Conservation (phyloP, 805 yeast species). For the Barnettozyma pratensis region DNA sequence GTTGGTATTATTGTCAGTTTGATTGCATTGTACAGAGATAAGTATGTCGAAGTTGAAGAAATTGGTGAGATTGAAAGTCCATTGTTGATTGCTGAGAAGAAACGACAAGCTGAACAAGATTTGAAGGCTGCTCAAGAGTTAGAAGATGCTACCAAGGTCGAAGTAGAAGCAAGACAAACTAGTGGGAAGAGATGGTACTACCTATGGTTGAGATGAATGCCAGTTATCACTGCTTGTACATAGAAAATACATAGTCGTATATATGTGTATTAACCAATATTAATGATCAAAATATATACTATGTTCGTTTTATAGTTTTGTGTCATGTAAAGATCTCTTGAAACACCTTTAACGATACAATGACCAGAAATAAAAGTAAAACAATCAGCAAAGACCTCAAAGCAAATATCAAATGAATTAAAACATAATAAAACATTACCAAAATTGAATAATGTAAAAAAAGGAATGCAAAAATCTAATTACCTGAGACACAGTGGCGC, state of each 20-base stretch:
- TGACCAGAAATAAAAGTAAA: too few species aligned
- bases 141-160: neutral
- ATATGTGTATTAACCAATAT: neutral
- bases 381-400: too few species aligned
- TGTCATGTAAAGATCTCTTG: too few species aligned
- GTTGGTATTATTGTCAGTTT: conserved; percentile 41
- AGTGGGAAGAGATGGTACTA: conserved; percentile 22
- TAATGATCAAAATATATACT: too few species aligned
- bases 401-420: too few species aligned
- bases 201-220: conserved; percentile 21
- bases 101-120: conserved; percentile 18
- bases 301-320: too few species aligned
- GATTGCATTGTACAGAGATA: conserved; percentile 53
- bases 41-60: conserved; percentile 38
- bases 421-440: too few species aligned
- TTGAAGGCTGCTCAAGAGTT: conserved; percentile 12
- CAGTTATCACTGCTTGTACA: neutral
- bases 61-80: conserved; percentile 31
- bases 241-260: neutral
- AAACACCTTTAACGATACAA: too few species aligned
- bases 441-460: too few species aligned
- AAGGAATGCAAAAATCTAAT: too few species aligned
- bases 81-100: conserved; percentile 34
- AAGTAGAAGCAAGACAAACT: neutral
- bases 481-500: too few species aligned